phyloP scores from a whole-genome alignment of 495 filamentous ascomycete species.

The Penicillium daleae region DNA sequence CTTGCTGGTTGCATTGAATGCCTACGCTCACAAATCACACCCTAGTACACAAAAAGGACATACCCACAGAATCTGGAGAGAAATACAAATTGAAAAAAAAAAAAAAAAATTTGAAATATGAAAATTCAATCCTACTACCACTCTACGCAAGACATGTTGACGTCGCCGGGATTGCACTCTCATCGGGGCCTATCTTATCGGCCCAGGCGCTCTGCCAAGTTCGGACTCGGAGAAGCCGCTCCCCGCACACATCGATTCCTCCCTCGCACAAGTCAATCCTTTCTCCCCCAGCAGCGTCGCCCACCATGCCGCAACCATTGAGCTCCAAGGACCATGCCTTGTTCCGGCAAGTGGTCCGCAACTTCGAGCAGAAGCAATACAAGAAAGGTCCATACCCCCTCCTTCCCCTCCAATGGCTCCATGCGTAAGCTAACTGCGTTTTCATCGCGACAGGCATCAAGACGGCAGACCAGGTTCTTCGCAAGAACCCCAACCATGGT shows the following conservation, averaged over 20 bases:
- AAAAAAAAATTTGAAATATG: neutral
- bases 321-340: slow-evolving; percentile 88
- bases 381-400: slow-evolving; percentile 69
- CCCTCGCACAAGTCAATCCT: slow-evolving; percentile 42
- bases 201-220: slow-evolving; percentile 32
- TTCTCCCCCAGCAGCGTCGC: slow-evolving; percentile 34
- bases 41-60: neutral
- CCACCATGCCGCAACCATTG: slow-evolving; percentile 78
- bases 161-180: neutral
- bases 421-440: slow-evolving; percentile 27
- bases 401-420: slow-evolving; percentile 2
- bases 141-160: neutral
- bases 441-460: slow-evolving; percentile 68
- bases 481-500: slow-evolving; percentile 92
- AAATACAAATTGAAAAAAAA: neutral
- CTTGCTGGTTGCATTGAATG: neutral
- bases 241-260: slow-evolving; percentile 51
- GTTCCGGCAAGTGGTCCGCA: slow-evolving; percentile 90
- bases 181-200: slow-evolving; percentile 32
- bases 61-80: neutral
- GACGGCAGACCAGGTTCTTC: slow-evolving; percentile 89
- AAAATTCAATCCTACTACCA: neutral
- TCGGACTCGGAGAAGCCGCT: slow-evolving; percentile 39
- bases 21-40: neutral
- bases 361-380: slow-evolving; percentile 98